These are phyloP conservation scores for Ustilago crameri DNA, from an alignment of 1,284 basidiomycete species.

Conservation along the genomic window DNA sequence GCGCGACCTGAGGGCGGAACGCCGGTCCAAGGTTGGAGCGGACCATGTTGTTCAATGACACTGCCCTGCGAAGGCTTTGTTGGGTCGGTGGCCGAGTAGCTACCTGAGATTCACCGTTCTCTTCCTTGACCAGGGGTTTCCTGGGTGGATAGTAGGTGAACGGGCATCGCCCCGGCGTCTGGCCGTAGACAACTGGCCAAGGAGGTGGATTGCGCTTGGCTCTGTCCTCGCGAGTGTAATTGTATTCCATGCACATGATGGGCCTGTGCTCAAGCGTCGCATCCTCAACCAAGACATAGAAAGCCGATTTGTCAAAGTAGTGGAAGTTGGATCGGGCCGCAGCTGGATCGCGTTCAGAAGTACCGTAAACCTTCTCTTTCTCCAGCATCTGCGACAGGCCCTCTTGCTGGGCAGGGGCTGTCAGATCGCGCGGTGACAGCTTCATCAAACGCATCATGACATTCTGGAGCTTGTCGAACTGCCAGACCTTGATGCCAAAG, in stretches of 20 bases:
- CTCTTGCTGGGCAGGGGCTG: constrained; percentile 33
- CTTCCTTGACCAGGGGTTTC: constrained; percentile 23
- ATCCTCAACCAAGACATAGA: constrained; percentile 91
- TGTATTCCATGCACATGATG: constrained; percentile 73
- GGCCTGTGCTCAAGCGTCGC: constrained; percentile 77
- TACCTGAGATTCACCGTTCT: constrained; percentile 10
- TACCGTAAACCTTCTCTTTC: constrained; percentile 87
- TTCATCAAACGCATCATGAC: constrained; percentile 43
- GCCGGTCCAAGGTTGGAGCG: constrained; percentile 63
- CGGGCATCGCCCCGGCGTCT: constrained; percentile 68
- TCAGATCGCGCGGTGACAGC: constrained; percentile 31
- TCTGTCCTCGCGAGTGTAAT: constrained; percentile 55
- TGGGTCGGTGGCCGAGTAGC: constrained; percentile 18
- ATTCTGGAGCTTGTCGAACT: constrained; percentile 69
- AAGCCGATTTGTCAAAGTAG: constrained; percentile 84
- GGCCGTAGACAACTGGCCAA: constrained; percentile 72
- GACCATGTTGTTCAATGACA: constrained; percentile 81
- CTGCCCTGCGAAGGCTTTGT: constrained; percentile 75
- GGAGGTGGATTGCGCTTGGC: constrained; percentile 57
- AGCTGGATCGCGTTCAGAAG: constrained; percentile 87
- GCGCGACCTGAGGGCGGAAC: constrained; percentile 17
- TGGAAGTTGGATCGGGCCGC: constrained; percentile 86
- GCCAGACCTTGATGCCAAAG: constrained; percentile 91
- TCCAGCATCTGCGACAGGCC: constrained; percentile 76
- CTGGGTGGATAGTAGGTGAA: constrained; percentile 64